phyloP scores from a whole-genome alignment of 306 rosid genomes.

The Spatholobus suberectus region DNA sequence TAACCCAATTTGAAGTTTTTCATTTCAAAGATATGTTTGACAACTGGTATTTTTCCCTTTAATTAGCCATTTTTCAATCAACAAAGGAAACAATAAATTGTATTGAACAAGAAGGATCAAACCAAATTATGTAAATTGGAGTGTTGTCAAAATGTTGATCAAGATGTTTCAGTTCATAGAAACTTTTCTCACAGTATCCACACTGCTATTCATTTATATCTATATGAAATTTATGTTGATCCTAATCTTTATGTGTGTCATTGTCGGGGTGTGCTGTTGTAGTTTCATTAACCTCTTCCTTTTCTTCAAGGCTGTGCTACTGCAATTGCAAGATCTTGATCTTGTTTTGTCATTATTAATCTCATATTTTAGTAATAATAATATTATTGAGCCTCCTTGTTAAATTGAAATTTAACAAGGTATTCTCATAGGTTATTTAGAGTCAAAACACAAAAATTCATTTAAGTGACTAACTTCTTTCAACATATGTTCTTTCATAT shows the following conservation, averaged over 20 bases:
- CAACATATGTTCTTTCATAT: too few species aligned
- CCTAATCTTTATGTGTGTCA: conserved; percentile 57
- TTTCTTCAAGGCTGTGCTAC: too few species aligned
- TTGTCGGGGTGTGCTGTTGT: conserved; percentile 60
- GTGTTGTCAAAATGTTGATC: conserved; percentile 79
- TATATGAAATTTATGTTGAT: conserved; percentile 48
- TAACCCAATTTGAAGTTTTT: neutral
- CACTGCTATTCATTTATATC: conserved; percentile 60
- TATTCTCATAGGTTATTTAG: too few species aligned
- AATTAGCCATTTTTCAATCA: conserved; percentile 1
- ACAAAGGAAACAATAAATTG: conserved; percentile 9
- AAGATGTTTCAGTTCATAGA: conserved; percentile 62
- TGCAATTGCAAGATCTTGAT: too few species aligned
- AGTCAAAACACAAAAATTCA: too few species aligned
- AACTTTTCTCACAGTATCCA: conserved; percentile 54
- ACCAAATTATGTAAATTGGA: conserved; percentile 66
- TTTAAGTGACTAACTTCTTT: too few species aligned
- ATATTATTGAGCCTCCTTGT: too few species aligned
- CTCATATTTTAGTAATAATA: too few species aligned
- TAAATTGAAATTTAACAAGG: too few species aligned
- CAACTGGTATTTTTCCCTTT: neutral
- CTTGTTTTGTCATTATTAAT: too few species aligned
- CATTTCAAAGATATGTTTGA: neutral
- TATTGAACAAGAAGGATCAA: conserved; percentile 34
- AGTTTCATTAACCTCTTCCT: too few species aligned